Percentiles rank a stretch among this genome's conserved stretches.
Conservation (phyloP, 2,329 filamentous ascomycete genomes). For the Pezicula radicicola region DNA sequence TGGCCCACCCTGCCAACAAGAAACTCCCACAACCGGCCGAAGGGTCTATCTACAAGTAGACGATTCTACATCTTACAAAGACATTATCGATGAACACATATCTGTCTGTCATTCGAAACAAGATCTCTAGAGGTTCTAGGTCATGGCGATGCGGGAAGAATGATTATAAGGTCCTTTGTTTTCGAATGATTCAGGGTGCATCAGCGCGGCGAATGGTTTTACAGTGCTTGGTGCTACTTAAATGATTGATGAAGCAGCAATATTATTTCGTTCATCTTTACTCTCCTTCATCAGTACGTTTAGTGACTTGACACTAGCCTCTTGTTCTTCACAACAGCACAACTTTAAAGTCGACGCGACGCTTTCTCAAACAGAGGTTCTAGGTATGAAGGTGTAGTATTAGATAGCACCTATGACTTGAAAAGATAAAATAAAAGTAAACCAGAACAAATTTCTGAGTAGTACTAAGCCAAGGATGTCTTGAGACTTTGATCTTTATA, state of each 20-base stretch:
- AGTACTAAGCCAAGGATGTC: too few relatives aligned
- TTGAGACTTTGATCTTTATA: too few relatives aligned
- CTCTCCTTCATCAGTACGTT: background rate
- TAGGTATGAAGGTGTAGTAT: too few relatives aligned
- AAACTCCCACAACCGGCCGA: slow-evolving; percentile 93
- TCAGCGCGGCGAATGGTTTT: slow-evolving; percentile 30
- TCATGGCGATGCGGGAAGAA: background rate
- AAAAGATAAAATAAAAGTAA: too few relatives aligned
- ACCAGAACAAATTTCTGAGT: too few relatives aligned
- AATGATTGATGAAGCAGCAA: slow-evolving; percentile 10
- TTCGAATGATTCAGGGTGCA: slow-evolving; percentile 22
- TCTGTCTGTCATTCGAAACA: background rate
- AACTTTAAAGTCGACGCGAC: too few relatives aligned
- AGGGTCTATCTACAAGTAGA: slow-evolving; percentile 58
- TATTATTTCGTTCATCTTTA: background rate
- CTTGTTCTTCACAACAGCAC: too few relatives aligned
- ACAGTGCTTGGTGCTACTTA: slow-evolving; percentile 14
- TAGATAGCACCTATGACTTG: too few relatives aligned
- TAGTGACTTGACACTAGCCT: too few relatives aligned
- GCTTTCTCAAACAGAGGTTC: too few relatives aligned
- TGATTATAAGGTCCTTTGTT: slow-evolving; percentile 5
- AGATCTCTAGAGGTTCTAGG: background rate
- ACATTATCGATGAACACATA: too few relatives aligned
- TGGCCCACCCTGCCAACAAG: slow-evolving; percentile 89
- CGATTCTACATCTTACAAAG: background rate